Conservation (phyloP, 148 eudicot species). For the Vaccinium macrocarpon region DNA sequence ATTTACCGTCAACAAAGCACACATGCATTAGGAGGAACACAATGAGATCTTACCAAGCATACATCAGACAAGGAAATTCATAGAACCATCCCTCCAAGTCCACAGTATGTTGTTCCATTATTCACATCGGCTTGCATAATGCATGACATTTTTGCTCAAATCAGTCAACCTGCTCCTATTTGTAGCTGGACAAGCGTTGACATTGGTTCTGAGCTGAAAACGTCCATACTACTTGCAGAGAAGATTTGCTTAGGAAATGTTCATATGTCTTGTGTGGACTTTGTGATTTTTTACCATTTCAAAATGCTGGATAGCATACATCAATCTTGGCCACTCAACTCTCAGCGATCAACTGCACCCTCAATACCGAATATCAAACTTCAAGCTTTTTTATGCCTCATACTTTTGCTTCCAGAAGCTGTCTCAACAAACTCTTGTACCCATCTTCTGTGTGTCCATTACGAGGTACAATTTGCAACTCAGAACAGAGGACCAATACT, state of each 20-base stretch:
- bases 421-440: conserved; percentile 50
- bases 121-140: not conserved
- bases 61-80: not conserved
- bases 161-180: conserved; percentile 8
- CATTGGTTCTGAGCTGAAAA: not conserved
- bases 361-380: not conserved
- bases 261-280: too few species aligned
- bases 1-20: not conserved
- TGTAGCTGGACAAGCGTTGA: too few species aligned
- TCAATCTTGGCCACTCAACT: not conserved
- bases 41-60: conserved; percentile 7
- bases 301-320: not conserved
- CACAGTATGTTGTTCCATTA: too few species aligned
- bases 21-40: not conserved
- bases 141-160: not conserved
- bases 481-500: conserved; percentile 68
- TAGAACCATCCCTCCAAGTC: not conserved
- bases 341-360: not conserved
- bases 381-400: not conserved
- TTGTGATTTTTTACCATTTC: not conserved
- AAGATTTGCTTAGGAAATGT: not conserved
- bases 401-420: conserved; percentile 28
- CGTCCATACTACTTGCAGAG: not conserved
- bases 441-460: conserved; percentile 47
- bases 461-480: conserved; percentile 45